Evolutionary conservation across 2,329 filamentous ascomycete species (phyloP).

Genomic region (Aureobasidium zeae): DNA sequence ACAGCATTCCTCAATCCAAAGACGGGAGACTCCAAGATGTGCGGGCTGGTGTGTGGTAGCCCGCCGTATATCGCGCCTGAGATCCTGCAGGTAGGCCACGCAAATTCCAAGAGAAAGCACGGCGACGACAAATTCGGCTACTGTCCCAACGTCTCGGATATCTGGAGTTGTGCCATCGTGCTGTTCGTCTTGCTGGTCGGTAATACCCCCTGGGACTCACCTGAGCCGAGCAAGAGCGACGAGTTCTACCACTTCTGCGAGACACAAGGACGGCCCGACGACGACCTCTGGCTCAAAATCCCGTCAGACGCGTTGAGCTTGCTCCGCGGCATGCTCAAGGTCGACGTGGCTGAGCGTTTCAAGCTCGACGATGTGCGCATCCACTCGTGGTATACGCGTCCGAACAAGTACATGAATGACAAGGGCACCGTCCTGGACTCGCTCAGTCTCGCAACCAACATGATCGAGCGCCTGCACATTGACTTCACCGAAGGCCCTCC

Average conservation of each 20-base stretch:
- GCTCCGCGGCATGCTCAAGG: slow-evolving; percentile 83
- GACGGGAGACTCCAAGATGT: slow-evolving; percentile 70
- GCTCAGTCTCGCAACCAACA: slow-evolving; percentile 78
- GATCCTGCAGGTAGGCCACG: slow-evolving; percentile 51
- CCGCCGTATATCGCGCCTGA: slow-evolving; percentile 97
- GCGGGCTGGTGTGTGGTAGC: slow-evolving; percentile 84
- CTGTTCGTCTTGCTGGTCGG: slow-evolving; percentile 90
- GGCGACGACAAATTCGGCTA: slow-evolving; percentile 50
- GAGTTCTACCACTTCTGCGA: slow-evolving; percentile 83
- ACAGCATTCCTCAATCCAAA: slow-evolving; percentile 74
- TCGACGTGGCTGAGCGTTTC: slow-evolving; percentile 67
- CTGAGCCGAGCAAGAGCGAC: slow-evolving; percentile 65
- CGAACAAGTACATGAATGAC: slow-evolving; percentile 64
- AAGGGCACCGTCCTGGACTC: slow-evolving; percentile 72
- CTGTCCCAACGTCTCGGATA: slow-evolving; percentile 71
- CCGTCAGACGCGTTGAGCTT: slow-evolving; percentile 68
- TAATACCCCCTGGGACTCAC: slow-evolving; percentile 97
- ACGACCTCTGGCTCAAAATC: slow-evolving; percentile 75
- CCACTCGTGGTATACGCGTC: slow-evolving; percentile 88
- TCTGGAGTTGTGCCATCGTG: slow-evolving; percentile 98
- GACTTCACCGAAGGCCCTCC: slow-evolving; percentile 65
- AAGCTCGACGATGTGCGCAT: slow-evolving; percentile 76
- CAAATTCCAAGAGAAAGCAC: slow-evolving; percentile 36
- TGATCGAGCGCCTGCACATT: slow-evolving; percentile 85
- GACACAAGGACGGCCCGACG: slow-evolving; percentile 65